Conservation (phyloP, 139 green algal genomes). For the Zygnema circumcarinatum region DNA sequence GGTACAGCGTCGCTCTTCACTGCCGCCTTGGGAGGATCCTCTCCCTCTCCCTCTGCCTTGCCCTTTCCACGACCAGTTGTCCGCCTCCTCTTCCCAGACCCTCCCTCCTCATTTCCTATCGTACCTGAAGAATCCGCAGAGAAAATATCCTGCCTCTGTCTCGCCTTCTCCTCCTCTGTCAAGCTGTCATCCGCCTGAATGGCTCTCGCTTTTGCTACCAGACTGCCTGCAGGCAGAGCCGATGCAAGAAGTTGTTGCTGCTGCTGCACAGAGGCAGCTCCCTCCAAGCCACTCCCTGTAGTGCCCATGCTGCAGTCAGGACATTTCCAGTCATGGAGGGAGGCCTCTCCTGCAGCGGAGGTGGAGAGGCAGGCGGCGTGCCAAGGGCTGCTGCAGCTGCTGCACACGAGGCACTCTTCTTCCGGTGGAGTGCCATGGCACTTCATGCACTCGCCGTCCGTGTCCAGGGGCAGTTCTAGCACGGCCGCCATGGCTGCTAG, state of each 20-base stretch:
- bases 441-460: constrained; percentile 39
- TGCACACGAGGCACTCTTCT: constrained; percentile 28
- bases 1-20: constrained; percentile 10
- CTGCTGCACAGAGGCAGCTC: not conserved
- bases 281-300: not conserved
- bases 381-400: constrained; percentile 43
- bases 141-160: constrained; percentile 81
- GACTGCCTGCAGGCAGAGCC: not conserved
- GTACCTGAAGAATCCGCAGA: constrained; percentile 43
- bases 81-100: not conserved
- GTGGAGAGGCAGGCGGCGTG: constrained; percentile 41
- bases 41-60: constrained; percentile 4
- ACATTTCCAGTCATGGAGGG: constrained; percentile 33
- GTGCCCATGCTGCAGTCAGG: constrained; percentile 36
- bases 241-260: not conserved
- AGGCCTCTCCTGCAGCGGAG: constrained; percentile 14
- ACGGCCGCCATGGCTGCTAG: not conserved
- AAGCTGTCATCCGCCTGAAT: constrained; percentile 70
- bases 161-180: constrained; percentile 81
- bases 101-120: not conserved
- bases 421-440: constrained; percentile 41
- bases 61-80: not conserved
- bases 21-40: constrained; percentile 17
- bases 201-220: constrained; percentile 41
- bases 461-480: constrained; percentile 28